Evolutionary conservation across 495 filamentous ascomycete species (phyloP), one percentile per base, ranked within the genome.

Genomic region (Diplogelasinospora grovesii): DNA sequence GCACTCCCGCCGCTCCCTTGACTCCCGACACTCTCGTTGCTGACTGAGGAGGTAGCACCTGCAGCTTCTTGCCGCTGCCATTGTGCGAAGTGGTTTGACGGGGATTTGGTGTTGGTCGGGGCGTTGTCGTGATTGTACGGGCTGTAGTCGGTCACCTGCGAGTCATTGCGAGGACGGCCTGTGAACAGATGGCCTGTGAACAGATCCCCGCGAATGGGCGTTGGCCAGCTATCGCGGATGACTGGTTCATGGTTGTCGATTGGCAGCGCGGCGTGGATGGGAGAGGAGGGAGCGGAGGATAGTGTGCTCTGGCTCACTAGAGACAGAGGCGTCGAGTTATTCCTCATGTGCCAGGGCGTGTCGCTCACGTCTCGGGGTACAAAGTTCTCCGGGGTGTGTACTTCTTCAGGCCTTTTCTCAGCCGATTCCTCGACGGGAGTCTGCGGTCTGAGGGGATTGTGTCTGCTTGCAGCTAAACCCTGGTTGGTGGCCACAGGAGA

Each of bases 271-370:
- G 23, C 19, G 4, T 43, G 47, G 14, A 36, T 26, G 0, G 52
- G 49, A 1, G 52, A 56, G 0, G 41, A 38, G 0, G 56, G 49
- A 0, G 49, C 36, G 0, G 56, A 52, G 7, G 52, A 48, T 0
- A 51, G 22, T n/a, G 49, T 53, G 8, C 22, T 50, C 1, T 38
- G 35, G 41, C 53, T 59, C 23, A 26, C 41, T 10, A 43, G 13
- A 5, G 56, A 59, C 26, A 46, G 46, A 0, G 56, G 53, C 1
- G 49, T 46, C 27, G 49, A 52, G 22, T 21, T 38, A 0, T 42
- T 26, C n/a, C 35, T 19, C 5, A 25, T 32, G 3, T 18, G 28
- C 35, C 25, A 51, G 3, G 38, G 5, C 4, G 10, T 13, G 32
- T 41, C 39, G 21, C 32, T 41, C 21, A 20, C 32, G 15, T 36